Base-by-base conservation (phyloP, 164 flowering plant genomes). In the Liquidambar formosana region DNA sequence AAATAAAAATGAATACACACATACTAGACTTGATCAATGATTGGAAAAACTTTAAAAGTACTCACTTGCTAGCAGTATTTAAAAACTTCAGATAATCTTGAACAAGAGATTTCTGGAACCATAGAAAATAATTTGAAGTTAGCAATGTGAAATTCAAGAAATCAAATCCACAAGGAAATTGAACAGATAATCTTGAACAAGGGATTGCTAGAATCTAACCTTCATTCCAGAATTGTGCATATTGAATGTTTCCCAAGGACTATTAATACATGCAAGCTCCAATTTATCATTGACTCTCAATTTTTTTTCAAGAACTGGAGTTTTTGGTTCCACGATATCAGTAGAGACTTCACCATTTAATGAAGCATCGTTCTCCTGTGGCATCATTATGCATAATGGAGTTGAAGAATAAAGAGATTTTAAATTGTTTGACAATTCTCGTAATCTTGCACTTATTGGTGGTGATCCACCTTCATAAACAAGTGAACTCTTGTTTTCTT, bases 41-140 rank as follows among this genome's bases (percentile, higher is more conserved):
- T 18, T 47, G 38, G 6, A 21, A 57, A 71, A 8, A 3, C 38
- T 45, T 16, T 5, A 33, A 33, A 33, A 33, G 41, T 33, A 78
- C 88, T 86, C 76, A 89, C 93, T 86, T 88, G 88, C 59, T 81
- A 27, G 93, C 96, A 26, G 83, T 73, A 66, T 91, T 91, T 38
- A 91, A 27, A 68, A 87, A 80, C 66, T 70, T 75, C 3, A 91
- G 78, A 64, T 71, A 82, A 9, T 81, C 89, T 43, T 81, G 76
- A 46, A 82, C 84, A 65, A 89, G 77, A 13, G 87, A 80, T 15
- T 78, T 66, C 96, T 91, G 85, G 73, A 75, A 65, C 1, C 45
- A 63, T 16, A 66, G 66, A 45, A 6, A 13, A 44, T 57, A 14
- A 45, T 18, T 58, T 10, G 21, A 12, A 61, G 22, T 58, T 59